Evolutionary conservation across 441 rosid species (phyloP).

Genomic region (Populus hybrid): DNA sequence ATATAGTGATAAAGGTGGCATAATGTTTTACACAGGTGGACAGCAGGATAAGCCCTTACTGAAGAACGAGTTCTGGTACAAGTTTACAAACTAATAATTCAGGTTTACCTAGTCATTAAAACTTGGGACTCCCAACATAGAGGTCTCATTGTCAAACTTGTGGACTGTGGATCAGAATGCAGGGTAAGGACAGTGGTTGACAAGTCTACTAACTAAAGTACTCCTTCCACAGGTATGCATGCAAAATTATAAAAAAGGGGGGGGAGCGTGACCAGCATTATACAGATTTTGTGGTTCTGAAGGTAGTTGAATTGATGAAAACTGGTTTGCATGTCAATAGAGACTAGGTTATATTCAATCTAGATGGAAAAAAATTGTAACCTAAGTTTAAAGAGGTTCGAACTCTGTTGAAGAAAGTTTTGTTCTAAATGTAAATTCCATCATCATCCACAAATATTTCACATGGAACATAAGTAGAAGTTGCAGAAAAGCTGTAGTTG

Average conservation of each 20-base stretch:
- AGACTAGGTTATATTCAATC: background rate
- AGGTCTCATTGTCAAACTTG: background rate
- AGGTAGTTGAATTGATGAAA: background rate
- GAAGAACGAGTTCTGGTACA: no score
- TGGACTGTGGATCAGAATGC: background rate
- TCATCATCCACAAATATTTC: constrained; percentile 1
- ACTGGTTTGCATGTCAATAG: background rate
- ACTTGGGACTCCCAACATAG: background rate
- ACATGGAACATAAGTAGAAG: background rate
- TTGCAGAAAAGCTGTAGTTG: background rate
- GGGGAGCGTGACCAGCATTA: background rate
- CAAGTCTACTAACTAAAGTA: background rate
- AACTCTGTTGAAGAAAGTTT: background rate
- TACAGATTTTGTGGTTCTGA: background rate
- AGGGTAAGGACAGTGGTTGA: background rate
- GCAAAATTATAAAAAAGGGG: background rate
- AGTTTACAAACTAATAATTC: background rate
- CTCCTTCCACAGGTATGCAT: background rate
- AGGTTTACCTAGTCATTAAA: background rate
- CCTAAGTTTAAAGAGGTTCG: background rate
- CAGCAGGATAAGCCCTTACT: background rate
- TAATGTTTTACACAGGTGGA: constrained; percentile 3
- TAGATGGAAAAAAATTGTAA: background rate
- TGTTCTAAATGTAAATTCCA: background rate
- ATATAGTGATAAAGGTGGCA: background rate